Conservation (phyloP, 2,329 filamentous ascomycete species). For the Leptoxyphium fumago region DNA sequence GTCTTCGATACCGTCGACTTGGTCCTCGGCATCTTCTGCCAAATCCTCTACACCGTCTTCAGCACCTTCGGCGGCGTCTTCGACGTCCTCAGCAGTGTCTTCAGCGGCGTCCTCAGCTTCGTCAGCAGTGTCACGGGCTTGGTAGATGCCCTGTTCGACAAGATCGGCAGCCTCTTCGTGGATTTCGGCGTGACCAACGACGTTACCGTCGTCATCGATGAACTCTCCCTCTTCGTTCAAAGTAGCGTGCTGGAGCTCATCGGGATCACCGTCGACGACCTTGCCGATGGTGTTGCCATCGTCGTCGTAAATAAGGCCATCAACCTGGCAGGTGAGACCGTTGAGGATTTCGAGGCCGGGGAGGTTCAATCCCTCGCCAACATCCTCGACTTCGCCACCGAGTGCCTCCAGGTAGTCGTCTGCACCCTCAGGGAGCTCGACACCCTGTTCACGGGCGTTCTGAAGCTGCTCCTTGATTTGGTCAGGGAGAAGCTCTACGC, state of each 20-base stretch:
- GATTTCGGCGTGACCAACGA: slow-evolving; percentile 37
- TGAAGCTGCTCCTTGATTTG: slow-evolving; percentile 27
- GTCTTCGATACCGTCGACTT: slow-evolving; percentile 27
- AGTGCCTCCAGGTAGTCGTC: slow-evolving; percentile 18
- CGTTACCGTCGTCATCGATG: slow-evolving; percentile 38
- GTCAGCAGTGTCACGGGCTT: slow-evolving; percentile 27
- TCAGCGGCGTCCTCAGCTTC: slow-evolving; percentile 24
- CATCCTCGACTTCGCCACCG: slow-evolving; percentile 16
- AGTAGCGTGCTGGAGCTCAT: slow-evolving; percentile 32
- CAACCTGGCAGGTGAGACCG: slow-evolving; percentile 31
- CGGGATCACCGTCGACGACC: slow-evolving; percentile 33
- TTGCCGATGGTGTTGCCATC: slow-evolving; percentile 36
- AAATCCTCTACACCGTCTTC: slow-evolving; percentile 17
- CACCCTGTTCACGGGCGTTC: slow-evolving; percentile 22
- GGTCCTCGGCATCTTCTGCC: slow-evolving; percentile 15
- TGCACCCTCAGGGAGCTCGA: slow-evolving; percentile 21
- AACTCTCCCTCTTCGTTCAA: slow-evolving; percentile 41
- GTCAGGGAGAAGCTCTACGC: slow-evolving; percentile 35
- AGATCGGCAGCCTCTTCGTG: slow-evolving; percentile 29
- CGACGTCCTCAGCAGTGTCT: slow-evolving; percentile 23
- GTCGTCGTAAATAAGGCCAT: slow-evolving; percentile 35
- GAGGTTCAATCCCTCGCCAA: slow-evolving; percentile 19
- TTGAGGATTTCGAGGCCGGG: slow-evolving; percentile 33
- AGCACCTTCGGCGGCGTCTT: slow-evolving; percentile 15
- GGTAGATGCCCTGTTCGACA: slow-evolving; percentile 30